Base-by-base conservation (phyloP, 2,329 filamentous ascomycete species). In the Aspergillus clavatus region DNA sequence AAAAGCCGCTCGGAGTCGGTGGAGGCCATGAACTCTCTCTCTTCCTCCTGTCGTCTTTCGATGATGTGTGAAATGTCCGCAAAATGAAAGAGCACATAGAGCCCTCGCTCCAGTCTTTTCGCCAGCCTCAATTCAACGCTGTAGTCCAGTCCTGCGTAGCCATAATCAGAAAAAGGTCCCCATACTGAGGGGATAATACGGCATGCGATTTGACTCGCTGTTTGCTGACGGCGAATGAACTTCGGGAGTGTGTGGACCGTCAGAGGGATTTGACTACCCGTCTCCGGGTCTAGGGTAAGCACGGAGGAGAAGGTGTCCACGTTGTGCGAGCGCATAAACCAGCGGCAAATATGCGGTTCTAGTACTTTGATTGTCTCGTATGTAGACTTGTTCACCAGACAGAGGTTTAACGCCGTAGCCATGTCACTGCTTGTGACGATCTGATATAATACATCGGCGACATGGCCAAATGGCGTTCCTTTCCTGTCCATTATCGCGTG, bases 281-380 rank as follows among this genome's bases (percentile, higher is more conserved):
- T 61, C 40, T 42, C 47, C 5, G 53, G 53, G 22, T 61, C 48
- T 24, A 62, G 36, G 10, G 70, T 63, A 52, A 84, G 80, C 11
- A 82, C 75, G 7, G 68, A 66, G 49, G 81, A 73, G 53, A 84
- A 83, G 7, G 77, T 77, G 21, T 78, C 70, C 3, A 74, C 77
- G 43, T 82, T 82, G 53, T 77, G 70, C n/a, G 46, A 40, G 14
- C 57, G 59, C 47, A 61, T 54, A 38, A 61, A 62, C 44, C 53
- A 57, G n/a, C 42, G 46, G 31, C 59, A 62, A 23, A 62, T 56
- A 23, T 61, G 52, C 16, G 52, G 48, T 35, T 62, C 59, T 21
- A 61, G 48, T 6, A 50, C 33, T 41, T 55, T 57, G 41, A 61
- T 58, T 3, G 52, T 53, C 23, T 59, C 54, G 37, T 59, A 58